A percentile compares a stretch with the other conserved stretches of the same genome.
These are phyloP conservation scores for Leccinum subrobustum DNA, from an alignment of 1,284 basidiomycete genomes.

Conservation along the genomic window DNA sequence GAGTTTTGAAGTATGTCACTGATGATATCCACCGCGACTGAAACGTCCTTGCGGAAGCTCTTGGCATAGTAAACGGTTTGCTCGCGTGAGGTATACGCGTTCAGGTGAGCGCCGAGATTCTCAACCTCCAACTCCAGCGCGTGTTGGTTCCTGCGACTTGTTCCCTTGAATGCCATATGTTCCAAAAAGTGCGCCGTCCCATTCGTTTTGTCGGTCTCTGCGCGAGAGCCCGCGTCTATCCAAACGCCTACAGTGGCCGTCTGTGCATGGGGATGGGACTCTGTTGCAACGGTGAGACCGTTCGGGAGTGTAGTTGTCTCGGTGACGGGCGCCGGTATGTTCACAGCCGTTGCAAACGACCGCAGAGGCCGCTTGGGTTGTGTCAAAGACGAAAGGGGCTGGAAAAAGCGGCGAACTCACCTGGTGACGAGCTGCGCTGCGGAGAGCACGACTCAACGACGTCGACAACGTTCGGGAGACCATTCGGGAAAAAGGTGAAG, in stretches of 20 bases:
- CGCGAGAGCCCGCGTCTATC: slow-evolving; percentile 98
- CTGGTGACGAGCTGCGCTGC: slow-evolving; percentile 53
- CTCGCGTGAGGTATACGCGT: slow-evolving; percentile 98
- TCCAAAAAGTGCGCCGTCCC: slow-evolving; percentile 99
- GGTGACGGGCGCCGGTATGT: slow-evolving; percentile 71
- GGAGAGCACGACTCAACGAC: slow-evolving; percentile 60
- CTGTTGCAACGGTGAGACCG: slow-evolving; percentile 90
- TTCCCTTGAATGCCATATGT: slow-evolving; percentile 97
- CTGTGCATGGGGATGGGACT: slow-evolving; percentile 91
- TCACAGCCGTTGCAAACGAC: slow-evolving; percentile 71
- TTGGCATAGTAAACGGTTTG: slow-evolving; percentile 99
- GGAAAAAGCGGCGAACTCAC: slow-evolving; percentile 38
- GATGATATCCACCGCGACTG: slow-evolving; percentile 92
- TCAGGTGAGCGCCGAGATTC: slow-evolving; percentile 96
- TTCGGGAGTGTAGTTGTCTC: slow-evolving; percentile 88
- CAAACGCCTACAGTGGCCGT: slow-evolving; percentile 98
- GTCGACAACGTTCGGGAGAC: slow-evolving; percentile 61
- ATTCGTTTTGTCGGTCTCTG: slow-evolving; percentile 91
- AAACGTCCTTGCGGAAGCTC: slow-evolving; percentile 96
- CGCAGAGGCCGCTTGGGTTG: slow-evolving; percentile 39
- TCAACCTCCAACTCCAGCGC: slow-evolving; percentile 97
- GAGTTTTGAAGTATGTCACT: slow-evolving; percentile 98
- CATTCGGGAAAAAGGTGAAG: slow-evolving; percentile 40
- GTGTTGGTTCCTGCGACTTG: slow-evolving; percentile 86
- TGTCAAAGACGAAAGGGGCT: slow-evolving; percentile 8